Evolutionary conservation across 345 rosid species (phyloP), one percentile per base, ranked within the genome.

Genomic region (Brassica rapa): DNA sequence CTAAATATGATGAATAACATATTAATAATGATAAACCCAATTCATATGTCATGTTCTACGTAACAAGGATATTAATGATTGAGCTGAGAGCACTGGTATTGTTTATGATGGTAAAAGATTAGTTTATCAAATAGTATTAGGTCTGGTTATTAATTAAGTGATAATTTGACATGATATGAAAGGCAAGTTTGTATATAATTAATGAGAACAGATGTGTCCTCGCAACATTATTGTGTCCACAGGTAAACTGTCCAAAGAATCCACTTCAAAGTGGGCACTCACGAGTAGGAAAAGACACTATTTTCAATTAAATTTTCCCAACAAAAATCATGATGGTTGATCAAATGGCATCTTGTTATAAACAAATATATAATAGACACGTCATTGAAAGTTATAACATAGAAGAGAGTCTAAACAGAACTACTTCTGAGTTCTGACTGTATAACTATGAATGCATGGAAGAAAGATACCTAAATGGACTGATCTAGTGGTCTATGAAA

Each of bases 241-340:
- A 80, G 72, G 76, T 80, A 64, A 80, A 80, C 80, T 74, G 80
- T 80, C 79, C 68, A 70, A 75, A 80, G 80, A 80, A 75, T 75
- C 80, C 83, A 70, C 83, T 80, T 80, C 83, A 75, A 80, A 80
- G 83, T 80, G 83, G 79, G 80, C 73, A 75, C 73, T 81, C 83
- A 75, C 83, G 80, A 81, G 69, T 57, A 4, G 74, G 71, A 35
- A 74, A 80, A 53, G 71, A 74, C 75, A 74, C 71, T 68, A 51
- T 73, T 53, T 74, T 74, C 71, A 51, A 74, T 74, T 74, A 35
- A 60, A 39, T 37, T 68, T 79, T 53, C 51, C 75, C 65, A 68
- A 62, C 61, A 39, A 68, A 80, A 80, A 74, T 73, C 71, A 80
- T 80, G 67, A 74, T 80, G 59, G 79, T 64, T 69, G 67, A 63